A percentile compares a stretch with the other conserved stretches of the same genome.
phyloP scores from a whole-genome alignment of 345 rosid species.

The Eucalyptus sp. region DNA sequence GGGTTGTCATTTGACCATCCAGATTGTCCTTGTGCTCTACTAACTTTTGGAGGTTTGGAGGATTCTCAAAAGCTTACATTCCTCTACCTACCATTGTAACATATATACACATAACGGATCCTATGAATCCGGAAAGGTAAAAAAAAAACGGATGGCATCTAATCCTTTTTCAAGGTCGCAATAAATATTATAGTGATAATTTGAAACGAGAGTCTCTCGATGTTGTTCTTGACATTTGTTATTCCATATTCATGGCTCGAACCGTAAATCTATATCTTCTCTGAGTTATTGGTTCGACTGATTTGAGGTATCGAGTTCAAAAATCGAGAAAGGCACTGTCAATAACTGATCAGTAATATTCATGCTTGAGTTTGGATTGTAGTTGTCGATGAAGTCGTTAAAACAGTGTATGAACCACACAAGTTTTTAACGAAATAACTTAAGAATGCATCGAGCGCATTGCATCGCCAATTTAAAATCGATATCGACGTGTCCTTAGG shows the following conservation, averaged over 20 bases:
- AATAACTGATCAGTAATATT: not conserved
- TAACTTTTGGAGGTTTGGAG: not conserved
- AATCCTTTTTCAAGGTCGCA: not conserved
- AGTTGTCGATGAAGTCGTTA: accelerated
- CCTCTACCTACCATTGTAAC: not conserved
- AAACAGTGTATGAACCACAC: no score
- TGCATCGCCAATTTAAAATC: not conserved
- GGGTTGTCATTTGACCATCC: not conserved
- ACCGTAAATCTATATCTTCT: not conserved
- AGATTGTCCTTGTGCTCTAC: not conserved
- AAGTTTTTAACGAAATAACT: not conserved
- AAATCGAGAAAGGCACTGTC: not conserved
- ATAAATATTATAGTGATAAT: not conserved
- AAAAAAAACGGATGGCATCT: accelerated
- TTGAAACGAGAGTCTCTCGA: not conserved
- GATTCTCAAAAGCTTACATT: not conserved
- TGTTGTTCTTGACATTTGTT: not conserved
- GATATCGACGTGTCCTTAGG: not conserved
- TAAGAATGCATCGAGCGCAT: not conserved
- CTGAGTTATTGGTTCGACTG: accelerated
- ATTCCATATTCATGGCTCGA: not conserved
- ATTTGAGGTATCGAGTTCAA: not conserved
- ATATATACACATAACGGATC: not conserved
- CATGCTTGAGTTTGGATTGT: not conserved
- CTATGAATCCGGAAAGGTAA: not conserved